Evolutionary conservation across 2,329 filamentous ascomycete genomes (phyloP), one percentile per base, ranked within the genome.

Genomic region (Colletotrichum cuscutae): DNA sequence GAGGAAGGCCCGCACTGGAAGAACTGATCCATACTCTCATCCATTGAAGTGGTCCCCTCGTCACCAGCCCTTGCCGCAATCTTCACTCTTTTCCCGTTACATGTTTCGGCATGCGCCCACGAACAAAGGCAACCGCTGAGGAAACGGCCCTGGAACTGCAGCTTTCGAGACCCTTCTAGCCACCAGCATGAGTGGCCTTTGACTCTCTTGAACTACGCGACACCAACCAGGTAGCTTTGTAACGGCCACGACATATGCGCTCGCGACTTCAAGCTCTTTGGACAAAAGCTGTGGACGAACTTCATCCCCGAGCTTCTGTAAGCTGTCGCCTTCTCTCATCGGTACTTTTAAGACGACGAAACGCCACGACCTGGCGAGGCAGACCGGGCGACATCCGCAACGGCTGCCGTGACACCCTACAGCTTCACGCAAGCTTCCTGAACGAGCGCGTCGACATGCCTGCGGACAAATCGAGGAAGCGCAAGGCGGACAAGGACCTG

Each of bases 401-500:
- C 42, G 19, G n/a, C 15, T n/a, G n/a, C 5, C 35, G 42, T 53
- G 42, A 64, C 53, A 64, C 28, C 26, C 24, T 49, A 19, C 24
- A 67, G 57, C 15, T 67, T 24, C 37, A 72, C 24, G 30, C 22
- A 30, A 37, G 26, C 13, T 35, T 72, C 54, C 26, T 59, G 32
- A 64, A 59, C 54, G 30, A 30, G 24, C 63, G 59, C 26, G 32
- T 61, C 54, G 58, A 62, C 53, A 75, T 75, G 73, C 66, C 73
- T 11, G 73, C 66, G 32, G 66, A 67, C 22, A 75, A 42, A 19
- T 76, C 79, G 22, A 88, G 85, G 78, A 89, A 89, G 79, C 83
- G 86, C 68, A 89, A 87, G 81, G 79, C 80, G 58, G 86, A 88
- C 60, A 66, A 78, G 68, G 82, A 81, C 24, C 70, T 79, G 37